These are phyloP conservation scores for Cytospora mali DNA, from an alignment of 2,329 filamentous ascomycete species.

Conservation along the genomic window DNA sequence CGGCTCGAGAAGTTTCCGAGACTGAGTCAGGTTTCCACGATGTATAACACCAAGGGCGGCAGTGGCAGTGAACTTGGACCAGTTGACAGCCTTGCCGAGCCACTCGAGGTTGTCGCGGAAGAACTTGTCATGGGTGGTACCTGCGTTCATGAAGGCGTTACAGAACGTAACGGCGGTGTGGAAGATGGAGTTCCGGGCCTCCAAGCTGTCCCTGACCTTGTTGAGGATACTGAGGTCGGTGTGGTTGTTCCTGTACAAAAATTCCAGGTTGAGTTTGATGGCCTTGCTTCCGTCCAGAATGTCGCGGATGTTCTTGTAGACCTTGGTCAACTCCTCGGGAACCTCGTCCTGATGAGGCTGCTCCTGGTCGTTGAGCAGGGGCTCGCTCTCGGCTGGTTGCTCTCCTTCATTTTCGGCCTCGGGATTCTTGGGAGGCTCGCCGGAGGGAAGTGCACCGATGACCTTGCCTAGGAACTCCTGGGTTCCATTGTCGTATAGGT, in stretches of 20 bases:
- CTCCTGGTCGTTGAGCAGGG: slow-evolving; percentile 53
- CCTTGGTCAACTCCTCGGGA: slow-evolving; percentile 56
- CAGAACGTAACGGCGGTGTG: slow-evolving; percentile 96
- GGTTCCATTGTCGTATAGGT: slow-evolving; percentile 97
- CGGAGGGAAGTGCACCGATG: slow-evolving; percentile 72
- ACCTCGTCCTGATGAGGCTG: slow-evolving; percentile 58
- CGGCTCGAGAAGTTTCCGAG: slow-evolving; percentile 88
- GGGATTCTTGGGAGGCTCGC: slow-evolving; percentile 47
- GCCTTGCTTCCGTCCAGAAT: slow-evolving; percentile 88
- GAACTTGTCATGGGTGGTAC: slow-evolving; percentile 97
- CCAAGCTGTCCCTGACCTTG: slow-evolving; percentile 93
- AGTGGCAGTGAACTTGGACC: slow-evolving; percentile 98
- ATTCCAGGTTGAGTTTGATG: slow-evolving; percentile 93
- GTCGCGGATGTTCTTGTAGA: slow-evolving; percentile 64
- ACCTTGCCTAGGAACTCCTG: slow-evolving; percentile 95
- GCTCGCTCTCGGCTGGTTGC: slow-evolving; percentile 48
- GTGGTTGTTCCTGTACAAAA: slow-evolving; percentile 93
- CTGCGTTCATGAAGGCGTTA: slow-evolving; percentile 99
- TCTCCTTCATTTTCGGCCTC: slow-evolving; percentile 49
- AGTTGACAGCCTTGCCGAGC: slow-evolving; percentile 98
- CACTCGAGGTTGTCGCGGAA: slow-evolving; percentile 98
- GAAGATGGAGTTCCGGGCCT: slow-evolving; percentile 95
- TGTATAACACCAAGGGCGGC: slow-evolving; percentile 96
- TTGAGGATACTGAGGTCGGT: slow-evolving; percentile 91
- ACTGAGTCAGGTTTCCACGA: slow-evolving; percentile 90